Percentiles rank a stretch among this genome's conserved stretches.
These are phyloP conservation scores for Hemisphaericaspora xylofermentans DNA, from an alignment of 1,139 yeast genomes.

Conservation along the genomic window DNA sequence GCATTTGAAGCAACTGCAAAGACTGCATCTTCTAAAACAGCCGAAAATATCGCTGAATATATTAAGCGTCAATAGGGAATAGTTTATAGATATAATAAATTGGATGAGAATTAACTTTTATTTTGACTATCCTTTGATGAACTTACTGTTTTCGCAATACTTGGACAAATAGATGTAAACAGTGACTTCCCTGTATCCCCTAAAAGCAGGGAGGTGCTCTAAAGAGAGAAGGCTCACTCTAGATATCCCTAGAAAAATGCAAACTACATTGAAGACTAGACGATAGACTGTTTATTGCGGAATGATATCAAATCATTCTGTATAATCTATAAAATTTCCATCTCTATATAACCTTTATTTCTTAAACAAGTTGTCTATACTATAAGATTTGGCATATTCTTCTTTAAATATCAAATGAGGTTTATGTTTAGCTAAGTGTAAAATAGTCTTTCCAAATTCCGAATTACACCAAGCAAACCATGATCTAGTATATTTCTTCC, in stretches of 20 bases:
- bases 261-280: too few relatives aligned
- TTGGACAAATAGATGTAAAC: too few relatives aligned
- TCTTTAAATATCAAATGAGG: slow-evolving; percentile 68
- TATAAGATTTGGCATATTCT: slow-evolving; percentile 28
- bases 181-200: too few relatives aligned
- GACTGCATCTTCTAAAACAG: slow-evolving; percentile 60
- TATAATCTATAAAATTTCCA: neutral
- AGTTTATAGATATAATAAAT: neutral
- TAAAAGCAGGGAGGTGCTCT: too few relatives aligned
- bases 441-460: slow-evolving; percentile 81
- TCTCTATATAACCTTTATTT: neutral
- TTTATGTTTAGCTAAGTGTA: slow-evolving; percentile 70
- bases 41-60: slow-evolving; percentile 69
- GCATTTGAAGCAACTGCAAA: slow-evolving; percentile 70
- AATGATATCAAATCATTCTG: neutral
- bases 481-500: slow-evolving; percentile 58
- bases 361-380: slow-evolving; percentile 25
- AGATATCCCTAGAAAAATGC: too few relatives aligned
- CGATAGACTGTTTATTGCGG: neutral
- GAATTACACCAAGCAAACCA: slow-evolving; percentile 98
- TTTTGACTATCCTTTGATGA: too few relatives aligned
- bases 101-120: too few relatives aligned
- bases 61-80: slow-evolving; percentile 31
- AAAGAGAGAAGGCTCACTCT: too few relatives aligned
- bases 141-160: too few relatives aligned